Conservation (phyloP, 495 filamentous ascomycete genomes). For the Tuber microsphaerosporum region DNA sequence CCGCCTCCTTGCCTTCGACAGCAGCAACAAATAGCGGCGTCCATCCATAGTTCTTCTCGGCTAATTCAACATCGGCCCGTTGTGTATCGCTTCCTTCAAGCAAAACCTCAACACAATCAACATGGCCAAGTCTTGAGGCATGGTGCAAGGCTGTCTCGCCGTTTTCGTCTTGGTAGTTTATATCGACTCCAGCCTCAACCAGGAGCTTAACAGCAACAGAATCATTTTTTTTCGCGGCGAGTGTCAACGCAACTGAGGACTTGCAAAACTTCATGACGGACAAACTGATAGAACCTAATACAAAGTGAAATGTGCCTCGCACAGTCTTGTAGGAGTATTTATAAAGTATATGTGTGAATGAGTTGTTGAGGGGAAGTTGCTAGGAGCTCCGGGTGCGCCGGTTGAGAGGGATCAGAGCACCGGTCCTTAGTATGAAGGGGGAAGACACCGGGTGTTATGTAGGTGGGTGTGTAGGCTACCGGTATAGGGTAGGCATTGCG, state of each 20-base stretch:
- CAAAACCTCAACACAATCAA: conserved; percentile 67
- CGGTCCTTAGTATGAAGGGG: conserved; percentile 1
- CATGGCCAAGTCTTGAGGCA: conserved; percentile 80
- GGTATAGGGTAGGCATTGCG: not conserved
- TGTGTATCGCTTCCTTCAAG: conserved; percentile 61
- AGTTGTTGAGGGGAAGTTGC: not conserved
- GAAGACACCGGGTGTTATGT: not conserved
- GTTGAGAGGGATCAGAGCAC: not conserved
- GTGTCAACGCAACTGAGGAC: conserved; percentile 80
- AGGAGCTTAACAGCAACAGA: conserved; percentile 72
- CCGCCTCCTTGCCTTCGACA: conserved; percentile 70
- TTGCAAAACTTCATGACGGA: conserved; percentile 31
- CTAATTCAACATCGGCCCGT: conserved; percentile 66
- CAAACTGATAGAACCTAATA: conserved; percentile 5
- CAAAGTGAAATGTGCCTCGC: not conserved
- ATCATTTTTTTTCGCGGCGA: conserved; percentile 81
- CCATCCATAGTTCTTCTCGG: conserved; percentile 83
- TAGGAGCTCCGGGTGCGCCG: not conserved
- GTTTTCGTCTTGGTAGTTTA: conserved; percentile 78
- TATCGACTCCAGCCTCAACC: conserved; percentile 75
- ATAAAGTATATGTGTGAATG: not conserved
- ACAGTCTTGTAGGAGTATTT: not conserved
- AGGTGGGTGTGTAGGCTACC: not conserved
- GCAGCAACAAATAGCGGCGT: conserved; percentile 86
- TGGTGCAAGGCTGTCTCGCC: conserved; percentile 93